Conservation (phyloP, 495 filamentous ascomycete genomes). For the Trichocladium uniseriatum region DNA sequence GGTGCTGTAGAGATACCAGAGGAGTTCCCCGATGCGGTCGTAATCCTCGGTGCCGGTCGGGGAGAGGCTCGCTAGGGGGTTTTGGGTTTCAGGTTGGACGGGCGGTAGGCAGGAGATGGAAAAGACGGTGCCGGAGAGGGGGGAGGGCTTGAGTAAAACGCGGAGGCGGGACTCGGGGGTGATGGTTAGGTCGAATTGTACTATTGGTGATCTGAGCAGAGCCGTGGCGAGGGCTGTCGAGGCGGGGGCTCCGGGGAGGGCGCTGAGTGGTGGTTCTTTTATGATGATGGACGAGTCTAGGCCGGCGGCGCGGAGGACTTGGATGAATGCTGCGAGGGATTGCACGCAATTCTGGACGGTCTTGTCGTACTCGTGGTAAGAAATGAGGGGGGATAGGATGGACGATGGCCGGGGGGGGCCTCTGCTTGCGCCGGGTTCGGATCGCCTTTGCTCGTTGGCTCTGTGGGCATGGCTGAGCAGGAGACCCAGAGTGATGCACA, state of each 20-base stretch:
- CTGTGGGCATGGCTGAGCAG: constrained; percentile 61
- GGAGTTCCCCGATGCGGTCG: constrained; percentile 7
- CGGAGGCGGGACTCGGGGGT: constrained; percentile 28
- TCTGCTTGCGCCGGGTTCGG: constrained; percentile 22
- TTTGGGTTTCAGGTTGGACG: neutral
- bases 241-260: constrained; percentile 2
- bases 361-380: constrained; percentile 51
- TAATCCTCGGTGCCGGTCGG: constrained; percentile 13
- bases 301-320: constrained; percentile 20
- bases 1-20: constrained; percentile 19
- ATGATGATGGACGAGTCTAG: constrained; percentile 19
- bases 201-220: constrained; percentile 19
- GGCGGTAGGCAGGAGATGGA: constrained; percentile 25
- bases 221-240: constrained; percentile 13
- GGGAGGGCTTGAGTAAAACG: constrained; percentile 22
- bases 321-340: constrained; percentile 9
- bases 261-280: constrained; percentile 15
- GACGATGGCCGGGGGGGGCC: constrained; percentile 44
- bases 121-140: constrained; percentile 24
- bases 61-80: constrained; percentile 11
- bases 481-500: constrained; percentile 52
- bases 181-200: constrained; percentile 34
- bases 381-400: constrained; percentile 57
- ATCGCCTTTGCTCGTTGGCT: constrained; percentile 45
- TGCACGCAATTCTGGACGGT: constrained; percentile 21